These are phyloP conservation scores for grape (Vitis vinifera) DNA, from an alignment of 164 flowering plant species.

Conservation along the genomic window ASM3070453v1 NC_081811.1:27627001-27627500, in stretches of 20 bases:
- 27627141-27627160: neutral
- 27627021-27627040: conserved; percentile 73
- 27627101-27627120: neutral
- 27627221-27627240: neutral
- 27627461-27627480: no score
- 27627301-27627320: conserved; percentile 98
- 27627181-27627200: neutral
- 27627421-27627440: neutral
- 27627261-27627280: conserved; percentile 81
- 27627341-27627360: conserved; percentile 80
- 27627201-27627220: neutral
- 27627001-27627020: conserved; percentile 76
- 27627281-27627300: conserved; percentile 99
- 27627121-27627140: neutral
- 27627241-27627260: conserved; percentile 5
- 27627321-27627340: conserved; percentile 85
- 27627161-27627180: neutral
- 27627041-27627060: conserved; percentile 92
- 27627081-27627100: neutral
- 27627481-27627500: no score
- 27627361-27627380: conserved; percentile 80
- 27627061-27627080: neutral
- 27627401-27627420: neutral
- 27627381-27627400: neutral
- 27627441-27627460: neutral